phyloP scores from a whole-genome alignment of 2,329 filamentous ascomycete species.

The Penicillium sp. region DNA sequence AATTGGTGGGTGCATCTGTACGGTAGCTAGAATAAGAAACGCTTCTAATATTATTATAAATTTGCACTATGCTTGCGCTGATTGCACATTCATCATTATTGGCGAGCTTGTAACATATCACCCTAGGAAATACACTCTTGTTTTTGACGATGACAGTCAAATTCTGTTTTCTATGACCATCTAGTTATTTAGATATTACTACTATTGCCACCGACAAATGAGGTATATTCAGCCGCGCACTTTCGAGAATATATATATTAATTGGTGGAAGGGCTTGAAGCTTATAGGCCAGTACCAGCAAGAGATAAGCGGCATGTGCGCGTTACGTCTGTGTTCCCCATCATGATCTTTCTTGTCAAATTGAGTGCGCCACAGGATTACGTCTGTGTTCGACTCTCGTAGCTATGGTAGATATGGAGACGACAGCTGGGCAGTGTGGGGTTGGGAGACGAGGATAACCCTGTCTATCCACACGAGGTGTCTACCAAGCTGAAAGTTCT shows the following conservation, averaged over 20 bases:
- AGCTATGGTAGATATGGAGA: no score
- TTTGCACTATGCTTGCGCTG: no score
- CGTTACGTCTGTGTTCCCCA: background rate
- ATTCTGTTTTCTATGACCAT: conserved; percentile 3
- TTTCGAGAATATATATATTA: background rate
- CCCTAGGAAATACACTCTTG: no score
- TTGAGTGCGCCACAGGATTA: background rate
- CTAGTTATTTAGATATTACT: conserved; percentile 14
- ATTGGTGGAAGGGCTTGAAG: background rate
- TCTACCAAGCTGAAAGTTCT: background rate
- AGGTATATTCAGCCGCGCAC: background rate
- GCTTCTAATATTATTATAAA: no score
- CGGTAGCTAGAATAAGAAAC: no score
- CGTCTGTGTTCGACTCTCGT: background rate
- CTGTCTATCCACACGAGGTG: background rate
- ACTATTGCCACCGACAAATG: background rate
- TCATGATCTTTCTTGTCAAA: background rate
- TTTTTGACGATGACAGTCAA: no score
- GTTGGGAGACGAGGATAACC: no score
- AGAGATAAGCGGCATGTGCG: background rate
- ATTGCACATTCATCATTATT: no score
- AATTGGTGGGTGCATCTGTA: no score
- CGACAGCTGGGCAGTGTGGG: no score
- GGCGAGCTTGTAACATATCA: no score
- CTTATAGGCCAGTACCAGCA: background rate